phyloP scores from a whole-genome alignment of 2,329 filamentous ascomycete genomes.

The Colletotrichum siamense region DNA sequence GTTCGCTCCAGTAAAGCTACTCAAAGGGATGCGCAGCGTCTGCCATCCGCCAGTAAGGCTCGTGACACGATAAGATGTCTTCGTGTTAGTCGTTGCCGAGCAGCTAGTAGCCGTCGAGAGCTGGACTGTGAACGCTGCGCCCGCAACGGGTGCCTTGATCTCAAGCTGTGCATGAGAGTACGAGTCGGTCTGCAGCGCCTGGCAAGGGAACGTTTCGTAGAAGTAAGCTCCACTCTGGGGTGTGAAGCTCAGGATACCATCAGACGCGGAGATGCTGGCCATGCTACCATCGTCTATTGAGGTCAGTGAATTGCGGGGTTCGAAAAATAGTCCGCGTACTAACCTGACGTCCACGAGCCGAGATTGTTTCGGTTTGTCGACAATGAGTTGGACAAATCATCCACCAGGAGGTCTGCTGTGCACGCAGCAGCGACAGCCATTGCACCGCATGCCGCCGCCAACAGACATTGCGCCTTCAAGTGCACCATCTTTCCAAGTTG shows the following conservation, averaged over 20 bases:
- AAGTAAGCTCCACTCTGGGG: slow-evolving; percentile 55
- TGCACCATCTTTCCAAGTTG: slow-evolving; percentile 16
- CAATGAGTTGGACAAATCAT: slow-evolving; percentile 37
- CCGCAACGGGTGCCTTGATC: slow-evolving; percentile 26
- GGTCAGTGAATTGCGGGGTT: slow-evolving; percentile 1
- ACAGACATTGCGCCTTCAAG: slow-evolving; percentile 15
- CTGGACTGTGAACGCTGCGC: slow-evolving; percentile 34
- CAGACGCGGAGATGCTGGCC: slow-evolving; percentile 42
- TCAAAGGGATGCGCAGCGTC: slow-evolving; percentile 55
- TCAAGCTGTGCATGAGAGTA: slow-evolving; percentile 49
- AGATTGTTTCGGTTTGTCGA: slow-evolving; percentile 36
- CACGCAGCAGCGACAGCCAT: slow-evolving; percentile 28
- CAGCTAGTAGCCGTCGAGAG: slow-evolving; percentile 47
- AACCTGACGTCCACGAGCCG: slow-evolving; percentile 40
- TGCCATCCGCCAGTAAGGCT: slow-evolving; percentile 54
- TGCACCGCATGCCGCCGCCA: slow-evolving; percentile 19
- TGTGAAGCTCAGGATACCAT: slow-evolving; percentile 54
- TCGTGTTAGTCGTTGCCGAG: slow-evolving; percentile 43
- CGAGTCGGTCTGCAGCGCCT: slow-evolving; percentile 46
- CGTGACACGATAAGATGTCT: slow-evolving; percentile 47
- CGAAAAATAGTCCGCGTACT: background rate
- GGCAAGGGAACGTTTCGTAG: slow-evolving; percentile 57
- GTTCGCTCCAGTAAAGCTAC: slow-evolving; percentile 54
- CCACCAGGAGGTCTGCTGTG: slow-evolving; percentile 33
- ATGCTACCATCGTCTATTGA: slow-evolving; percentile 54